A percentile compares a stretch with the other conserved stretches of the same genome.
Conservation (phyloP, 345 rosid genomes). For the Lumnitzera racemosa region DNA sequence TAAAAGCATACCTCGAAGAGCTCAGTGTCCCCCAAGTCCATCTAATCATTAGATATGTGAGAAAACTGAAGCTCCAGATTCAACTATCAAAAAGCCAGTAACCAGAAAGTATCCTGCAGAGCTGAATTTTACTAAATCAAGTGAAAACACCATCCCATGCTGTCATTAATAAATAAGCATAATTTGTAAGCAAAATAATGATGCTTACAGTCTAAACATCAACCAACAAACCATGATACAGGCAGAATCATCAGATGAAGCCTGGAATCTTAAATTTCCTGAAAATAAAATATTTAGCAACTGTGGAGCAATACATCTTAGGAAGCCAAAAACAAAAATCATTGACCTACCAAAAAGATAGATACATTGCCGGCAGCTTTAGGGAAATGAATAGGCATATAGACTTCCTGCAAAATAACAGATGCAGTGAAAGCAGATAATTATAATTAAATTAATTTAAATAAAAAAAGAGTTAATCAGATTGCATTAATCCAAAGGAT, state of each 20-base stretch:
- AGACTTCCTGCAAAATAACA: conserved; percentile 42
- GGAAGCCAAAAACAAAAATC: background rate
- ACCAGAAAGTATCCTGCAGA: conserved; percentile 5
- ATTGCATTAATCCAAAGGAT: too few species aligned
- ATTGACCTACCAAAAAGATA: conserved; percentile 1
- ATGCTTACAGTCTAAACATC: too few species aligned
- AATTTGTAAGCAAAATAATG: background rate
- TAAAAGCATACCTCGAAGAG: conserved; percentile 9
- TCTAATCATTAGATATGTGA: background rate
- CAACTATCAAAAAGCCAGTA: conserved; percentile 1
- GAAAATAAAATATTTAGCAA: background rate
- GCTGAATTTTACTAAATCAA: conserved; percentile 1
- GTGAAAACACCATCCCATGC: too few species aligned
- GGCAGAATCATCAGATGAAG: background rate
- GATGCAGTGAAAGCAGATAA: background rate
- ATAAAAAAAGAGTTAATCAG: background rate
- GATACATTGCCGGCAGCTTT: conserved; percentile 24
- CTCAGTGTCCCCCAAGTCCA: conserved; percentile 3
- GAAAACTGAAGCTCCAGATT: conserved; percentile 10
- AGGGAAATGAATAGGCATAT: conserved; percentile 50
- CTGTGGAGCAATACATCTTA: conserved; percentile 4
- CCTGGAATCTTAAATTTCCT: background rate
- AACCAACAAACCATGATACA: too few species aligned
- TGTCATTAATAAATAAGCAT: background rate
- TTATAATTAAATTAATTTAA: background rate